phyloP scores from a whole-genome alignment of 108 stramenopile species.

The Nannochloropsis gaditana region DNA sequence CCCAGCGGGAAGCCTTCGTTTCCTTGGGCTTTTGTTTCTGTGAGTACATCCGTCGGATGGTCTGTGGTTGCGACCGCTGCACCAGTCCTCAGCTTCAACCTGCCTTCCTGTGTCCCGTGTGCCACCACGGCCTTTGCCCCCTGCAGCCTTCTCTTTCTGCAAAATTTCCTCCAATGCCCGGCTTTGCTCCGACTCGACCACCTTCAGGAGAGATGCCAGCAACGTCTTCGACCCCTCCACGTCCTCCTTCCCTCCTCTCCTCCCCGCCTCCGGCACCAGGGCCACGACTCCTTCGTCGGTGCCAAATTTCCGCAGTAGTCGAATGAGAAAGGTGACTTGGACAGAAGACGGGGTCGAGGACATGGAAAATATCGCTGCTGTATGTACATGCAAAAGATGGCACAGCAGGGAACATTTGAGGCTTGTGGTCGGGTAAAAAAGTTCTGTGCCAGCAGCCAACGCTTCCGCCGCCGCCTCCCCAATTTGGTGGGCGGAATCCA shows the following conservation, averaged over 20 bases:
- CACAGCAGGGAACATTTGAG: background rate
- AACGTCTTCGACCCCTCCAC: background rate
- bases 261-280: background rate
- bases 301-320: background rate
- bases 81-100: too few relatives aligned
- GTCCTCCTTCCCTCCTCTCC: background rate
- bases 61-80: too few relatives aligned
- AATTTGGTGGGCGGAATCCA: background rate
- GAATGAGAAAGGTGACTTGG: background rate
- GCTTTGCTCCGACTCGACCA: background rate
- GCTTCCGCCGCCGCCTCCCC: background rate
- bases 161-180: background rate
- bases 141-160: background rate
- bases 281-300: background rate
- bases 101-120: too few relatives aligned
- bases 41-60: too few relatives aligned
- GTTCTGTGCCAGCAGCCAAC: background rate
- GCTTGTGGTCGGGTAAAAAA: background rate
- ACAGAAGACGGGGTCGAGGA: background rate
- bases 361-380: background rate
- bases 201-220: background rate
- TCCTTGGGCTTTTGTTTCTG: too few relatives aligned
- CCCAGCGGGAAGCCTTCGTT: too few relatives aligned
- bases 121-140: background rate
- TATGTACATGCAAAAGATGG: background rate